Conservation (phyloP, 495 filamentous ascomycete species). For the Penicillium flavigenum region DNA sequence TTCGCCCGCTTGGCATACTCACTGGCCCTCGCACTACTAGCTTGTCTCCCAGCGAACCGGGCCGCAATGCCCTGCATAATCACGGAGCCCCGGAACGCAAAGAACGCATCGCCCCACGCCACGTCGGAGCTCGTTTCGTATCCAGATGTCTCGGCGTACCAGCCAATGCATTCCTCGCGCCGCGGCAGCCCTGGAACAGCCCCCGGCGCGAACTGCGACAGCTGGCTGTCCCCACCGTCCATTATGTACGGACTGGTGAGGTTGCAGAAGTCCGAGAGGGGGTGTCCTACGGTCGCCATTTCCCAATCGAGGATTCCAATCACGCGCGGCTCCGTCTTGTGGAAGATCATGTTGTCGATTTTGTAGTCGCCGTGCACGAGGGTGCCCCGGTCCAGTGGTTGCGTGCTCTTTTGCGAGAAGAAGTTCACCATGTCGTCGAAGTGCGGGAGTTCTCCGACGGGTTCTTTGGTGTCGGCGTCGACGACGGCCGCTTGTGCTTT, state of each 20-base stretch:
- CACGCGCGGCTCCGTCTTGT: conserved; percentile 80
- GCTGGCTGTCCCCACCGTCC: conserved; percentile 39
- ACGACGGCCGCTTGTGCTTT: conserved; percentile 68
- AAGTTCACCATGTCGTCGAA: conserved; percentile 77
- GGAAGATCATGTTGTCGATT: conserved; percentile 95
- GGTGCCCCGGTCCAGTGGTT: conserved; percentile 74
- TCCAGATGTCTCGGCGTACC: conserved; percentile 73
- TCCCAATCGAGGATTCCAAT: conserved; percentile 97
- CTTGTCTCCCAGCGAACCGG: conserved; percentile 78
- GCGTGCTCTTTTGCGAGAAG: conserved; percentile 62
- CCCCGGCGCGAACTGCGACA: conserved; percentile 57
- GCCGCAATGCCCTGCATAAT: conserved; percentile 96
- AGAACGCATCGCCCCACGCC: conserved; percentile 67
- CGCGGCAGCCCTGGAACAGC: conserved; percentile 72
- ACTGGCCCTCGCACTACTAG: conserved; percentile 78
- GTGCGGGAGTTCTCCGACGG: conserved; percentile 80
- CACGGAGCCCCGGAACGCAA: conserved; percentile 62
- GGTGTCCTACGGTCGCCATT: conserved; percentile 95
- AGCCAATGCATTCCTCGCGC: conserved; percentile 64
- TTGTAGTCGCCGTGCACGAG: conserved; percentile 97
- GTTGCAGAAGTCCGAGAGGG: conserved; percentile 83
- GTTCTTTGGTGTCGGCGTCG: conserved; percentile 71
- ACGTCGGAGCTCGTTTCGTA: conserved; percentile 60
- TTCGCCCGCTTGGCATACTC: conserved; percentile 65
- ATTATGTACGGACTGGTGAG: conserved; percentile 67